These are phyloP conservation scores for Fusarium nematophilum DNA, from an alignment of 2,329 filamentous ascomycete species.

Conservation along the genomic window DNA sequence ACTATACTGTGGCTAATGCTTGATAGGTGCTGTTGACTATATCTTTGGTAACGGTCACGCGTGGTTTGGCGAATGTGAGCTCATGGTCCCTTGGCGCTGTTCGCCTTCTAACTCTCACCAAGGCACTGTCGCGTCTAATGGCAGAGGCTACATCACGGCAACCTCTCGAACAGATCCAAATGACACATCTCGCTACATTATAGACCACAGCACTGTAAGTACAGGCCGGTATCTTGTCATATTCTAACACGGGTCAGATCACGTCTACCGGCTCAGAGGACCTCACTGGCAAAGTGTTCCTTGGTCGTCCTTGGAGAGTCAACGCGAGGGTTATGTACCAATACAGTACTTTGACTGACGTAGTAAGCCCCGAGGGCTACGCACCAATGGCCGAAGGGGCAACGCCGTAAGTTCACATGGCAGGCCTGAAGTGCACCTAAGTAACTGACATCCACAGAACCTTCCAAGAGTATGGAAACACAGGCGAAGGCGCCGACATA, in stretches of 20 bases:
- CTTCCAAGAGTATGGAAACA: not conserved
- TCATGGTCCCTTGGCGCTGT: not conserved
- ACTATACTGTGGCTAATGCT: not conserved
- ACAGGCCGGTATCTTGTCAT: not conserved
- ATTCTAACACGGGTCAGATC: not conserved
- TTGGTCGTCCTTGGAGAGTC: constrained; percentile 6
- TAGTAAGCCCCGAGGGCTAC: not conserved
- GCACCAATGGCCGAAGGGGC: not conserved
- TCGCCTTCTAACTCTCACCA: not conserved
- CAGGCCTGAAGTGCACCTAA: not conserved
- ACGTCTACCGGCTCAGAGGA: not conserved
- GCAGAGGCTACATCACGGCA: not conserved
- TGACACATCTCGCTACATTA: not conserved
- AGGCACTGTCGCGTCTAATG: not conserved
- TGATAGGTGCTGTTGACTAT: constrained; percentile 1
- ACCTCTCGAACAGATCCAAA: not conserved
- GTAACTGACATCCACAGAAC: not conserved
- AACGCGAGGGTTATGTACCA: constrained; percentile 1
- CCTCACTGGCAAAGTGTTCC: not conserved
- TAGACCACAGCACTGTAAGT: not conserved
- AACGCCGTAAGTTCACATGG: not conserved
- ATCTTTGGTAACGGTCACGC: not conserved
- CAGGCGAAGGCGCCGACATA: not conserved
- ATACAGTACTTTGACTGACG: not conserved
- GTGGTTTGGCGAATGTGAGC: constrained; percentile 3